These are phyloP conservation scores for Fusarium euwallaceae DNA, from an alignment of 2,329 filamentous ascomycete species.

Conservation along the genomic window DNA sequence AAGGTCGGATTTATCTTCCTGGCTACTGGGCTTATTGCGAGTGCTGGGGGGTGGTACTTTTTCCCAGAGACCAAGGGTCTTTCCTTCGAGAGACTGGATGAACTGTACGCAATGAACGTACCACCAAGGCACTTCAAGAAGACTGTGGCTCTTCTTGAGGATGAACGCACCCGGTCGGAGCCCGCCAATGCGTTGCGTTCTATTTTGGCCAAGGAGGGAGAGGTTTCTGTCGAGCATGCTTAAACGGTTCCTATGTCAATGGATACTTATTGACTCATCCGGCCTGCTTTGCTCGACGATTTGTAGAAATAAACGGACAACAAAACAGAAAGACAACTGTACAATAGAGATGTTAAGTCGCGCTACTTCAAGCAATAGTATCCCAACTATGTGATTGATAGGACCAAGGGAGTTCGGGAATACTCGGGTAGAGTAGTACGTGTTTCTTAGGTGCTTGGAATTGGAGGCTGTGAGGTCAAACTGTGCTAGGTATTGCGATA, in stretches of 20 bases:
- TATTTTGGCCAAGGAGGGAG: background rate
- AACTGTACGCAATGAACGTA: background rate
- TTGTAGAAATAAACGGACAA: no score
- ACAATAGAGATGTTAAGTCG: no score
- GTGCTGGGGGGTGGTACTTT: constrained; percentile 27
- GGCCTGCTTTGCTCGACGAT: background rate
- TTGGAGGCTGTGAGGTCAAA: no score
- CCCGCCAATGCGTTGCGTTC: background rate
- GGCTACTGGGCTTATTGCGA: constrained; percentile 28
- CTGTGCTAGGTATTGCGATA: no score
- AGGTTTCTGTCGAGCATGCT: background rate
- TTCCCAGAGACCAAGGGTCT: constrained; percentile 40
- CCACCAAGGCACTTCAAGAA: background rate
- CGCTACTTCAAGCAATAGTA: no score
- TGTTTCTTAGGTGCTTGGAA: no score
- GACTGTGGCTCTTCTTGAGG: background rate
- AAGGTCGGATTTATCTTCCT: constrained; percentile 47
- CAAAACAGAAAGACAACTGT: no score
- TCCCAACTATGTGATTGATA: no score
- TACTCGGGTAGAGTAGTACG: no score
- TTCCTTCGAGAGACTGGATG: background rate
- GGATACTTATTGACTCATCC: background rate
- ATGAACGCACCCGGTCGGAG: background rate
- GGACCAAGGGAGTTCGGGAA: no score
- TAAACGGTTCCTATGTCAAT: background rate